Conservation (phyloP, 1,284 basidiomycete genomes). For the Microbotryomycetes sp. region DNA sequence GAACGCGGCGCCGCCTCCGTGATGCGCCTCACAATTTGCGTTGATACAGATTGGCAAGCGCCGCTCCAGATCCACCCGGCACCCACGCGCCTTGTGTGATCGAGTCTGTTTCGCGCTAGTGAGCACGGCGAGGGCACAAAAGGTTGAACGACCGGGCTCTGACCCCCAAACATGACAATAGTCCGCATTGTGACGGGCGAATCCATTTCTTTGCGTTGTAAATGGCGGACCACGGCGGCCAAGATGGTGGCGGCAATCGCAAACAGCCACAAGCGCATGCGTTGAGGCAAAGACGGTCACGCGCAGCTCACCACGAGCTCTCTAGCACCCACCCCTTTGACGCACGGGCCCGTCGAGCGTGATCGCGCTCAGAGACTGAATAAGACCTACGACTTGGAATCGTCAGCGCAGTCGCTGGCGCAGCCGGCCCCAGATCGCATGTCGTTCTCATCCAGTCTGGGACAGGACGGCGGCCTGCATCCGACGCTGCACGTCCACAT, state of each 20-base stretch:
- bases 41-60: constrained; percentile 24
- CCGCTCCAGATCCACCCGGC: constrained; percentile 21
- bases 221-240: too few relatives aligned
- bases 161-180: constrained; percentile 19
- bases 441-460: neutral
- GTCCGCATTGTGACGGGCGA: neutral
- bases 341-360: too few relatives aligned
- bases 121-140: neutral
- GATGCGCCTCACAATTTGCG: constrained; percentile 23
- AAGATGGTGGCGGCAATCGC: too few relatives aligned
- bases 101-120: constrained; percentile 17
- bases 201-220: too few relatives aligned
- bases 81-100: constrained; percentile 29
- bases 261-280: too few relatives aligned
- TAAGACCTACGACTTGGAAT: too few relatives aligned
- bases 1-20: neutral
- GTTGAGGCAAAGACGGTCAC: too few relatives aligned
- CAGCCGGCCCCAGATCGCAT: neutral
- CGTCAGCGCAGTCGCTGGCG: too few relatives aligned
- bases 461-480: constrained; percentile 14
- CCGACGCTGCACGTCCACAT: constrained; percentile 15
- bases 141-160: neutral
- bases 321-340: too few relatives aligned
- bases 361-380: too few relatives aligned
- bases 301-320: too few relatives aligned